phyloP scores from a whole-genome alignment of 2,329 filamentous ascomycete species.

The Curvularia sp. region DNA sequence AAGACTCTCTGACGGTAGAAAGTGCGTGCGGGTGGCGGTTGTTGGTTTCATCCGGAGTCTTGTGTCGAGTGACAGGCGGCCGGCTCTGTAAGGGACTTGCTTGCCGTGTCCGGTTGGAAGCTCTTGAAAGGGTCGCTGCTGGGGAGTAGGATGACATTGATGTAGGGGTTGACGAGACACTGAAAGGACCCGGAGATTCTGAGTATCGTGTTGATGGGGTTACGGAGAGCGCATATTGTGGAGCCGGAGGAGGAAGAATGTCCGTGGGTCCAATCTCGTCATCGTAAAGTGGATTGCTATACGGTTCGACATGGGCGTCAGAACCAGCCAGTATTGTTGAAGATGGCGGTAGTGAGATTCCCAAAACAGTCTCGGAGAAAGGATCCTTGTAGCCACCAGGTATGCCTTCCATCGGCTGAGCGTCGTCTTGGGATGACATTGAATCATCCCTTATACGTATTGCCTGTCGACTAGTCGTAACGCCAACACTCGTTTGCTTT shows the following conservation, averaged over 20 bases:
- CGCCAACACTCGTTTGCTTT: conserved; percentile 54
- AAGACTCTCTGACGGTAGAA: conserved; percentile 71
- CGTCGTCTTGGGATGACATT: conserved; percentile 46
- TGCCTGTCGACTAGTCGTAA: conserved; percentile 38
- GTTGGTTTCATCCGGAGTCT: conserved; percentile 59
- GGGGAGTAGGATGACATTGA: conserved; percentile 80
- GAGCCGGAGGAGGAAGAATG: conserved; percentile 70
- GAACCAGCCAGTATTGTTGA: conserved; percentile 40
- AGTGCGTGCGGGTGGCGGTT: conserved; percentile 64
- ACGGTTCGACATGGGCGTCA: conserved; percentile 35
- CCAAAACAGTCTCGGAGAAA: conserved; percentile 53
- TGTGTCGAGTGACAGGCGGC: conserved; percentile 66
- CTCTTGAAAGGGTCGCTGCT: conserved; percentile 59
- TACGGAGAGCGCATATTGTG: conserved; percentile 69
- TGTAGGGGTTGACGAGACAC: conserved; percentile 78
- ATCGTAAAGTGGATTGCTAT: conserved; percentile 35
- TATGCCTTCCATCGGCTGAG: conserved; percentile 32
- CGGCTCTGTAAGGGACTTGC: conserved; percentile 63
- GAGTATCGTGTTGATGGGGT: conserved; percentile 80
- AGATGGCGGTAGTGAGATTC: conserved; percentile 51
- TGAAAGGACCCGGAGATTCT: conserved; percentile 75
- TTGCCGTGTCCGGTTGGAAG: conserved; percentile 59
- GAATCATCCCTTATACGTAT: conserved; percentile 41
- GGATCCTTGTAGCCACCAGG: conserved; percentile 49
- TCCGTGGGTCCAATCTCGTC: conserved; percentile 66